Base-by-base conservation (phyloP, 2,329 filamentous ascomycete genomes). In the Plenodomus tracheiphilus region DNA sequence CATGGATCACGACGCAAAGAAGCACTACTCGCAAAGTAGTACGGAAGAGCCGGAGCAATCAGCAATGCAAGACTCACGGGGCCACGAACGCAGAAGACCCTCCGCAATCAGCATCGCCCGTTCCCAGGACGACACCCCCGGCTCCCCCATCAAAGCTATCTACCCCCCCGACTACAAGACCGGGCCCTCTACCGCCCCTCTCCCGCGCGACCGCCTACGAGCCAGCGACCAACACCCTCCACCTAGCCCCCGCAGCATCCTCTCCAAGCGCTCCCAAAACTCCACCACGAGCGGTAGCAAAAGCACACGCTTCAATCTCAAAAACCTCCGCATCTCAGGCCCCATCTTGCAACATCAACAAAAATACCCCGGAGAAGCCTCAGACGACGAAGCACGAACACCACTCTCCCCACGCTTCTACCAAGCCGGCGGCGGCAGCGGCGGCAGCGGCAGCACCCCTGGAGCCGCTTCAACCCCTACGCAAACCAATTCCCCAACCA, bases 1-100 rank as follows among this genome's bases (percentile, higher is more conserved):
- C 56, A 88, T 96, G 85, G 90, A 91, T 71, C 89, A 96, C 62
- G 92, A 97, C 56, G 80, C 79, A 39, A 74, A 77, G 54, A 80
- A 77, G 51, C 62, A 66, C 21, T 63, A 62, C 22, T 62, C 66
- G n/a, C 61, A 64, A 35, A 52, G 60, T 42, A 68, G 62, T 46
- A 53, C 53, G 44, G 61, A 67, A 32, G 60, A 64, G 18, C 42
- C 58, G 17, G 56, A 62, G 17, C 4, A 8, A 4, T 15, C 28
- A 7, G 11, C 13, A 4, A 11, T 32, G 15, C 28, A 11, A 15
- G 28, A 15, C 7, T 20, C 41, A 16, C 30, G 21, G 13, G 43
- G 34, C 17, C 44, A 42, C 2, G 56, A 63, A 22, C 53, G 60
- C 28, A 52, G 53, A 41, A 46, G 58, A 35, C 61, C 68, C 10